Base-by-base conservation (phyloP, 2,329 filamentous ascomycete species). In the Fusarium foetens region DNA sequence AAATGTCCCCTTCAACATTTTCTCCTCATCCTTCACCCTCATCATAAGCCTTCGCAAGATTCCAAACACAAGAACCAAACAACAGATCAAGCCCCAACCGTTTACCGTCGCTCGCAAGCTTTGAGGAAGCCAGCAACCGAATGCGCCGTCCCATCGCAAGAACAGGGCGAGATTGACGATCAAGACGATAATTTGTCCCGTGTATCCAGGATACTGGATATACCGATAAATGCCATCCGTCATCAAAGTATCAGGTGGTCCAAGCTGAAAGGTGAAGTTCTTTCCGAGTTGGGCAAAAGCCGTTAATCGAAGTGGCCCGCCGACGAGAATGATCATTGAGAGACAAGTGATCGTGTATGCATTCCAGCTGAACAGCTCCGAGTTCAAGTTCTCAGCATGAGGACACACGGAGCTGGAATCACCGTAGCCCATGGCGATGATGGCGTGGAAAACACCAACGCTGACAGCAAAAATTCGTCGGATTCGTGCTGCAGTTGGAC, bases 51-150 rank as follows among this genome's bases (percentile, higher is more conserved):
- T 46, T 9, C 39, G 38, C 5, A 57, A 1, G 8, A 57, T 46
- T n/a, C 53, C 53, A 14, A 35, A 27, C 3, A 57, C 39, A 8
- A 57, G 29, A 13, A 48, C 6, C 5, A 45, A 27, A 42, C 39
- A 46, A n/a, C 6, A n/a, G 1, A 33, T 13, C 1, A 48, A 8
- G 8, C 53, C 53, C 53, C 53, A 57, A 25, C 53, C 39, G 5
- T 8, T 13, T 1, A 57, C 0, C 19, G 2, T 2, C 10, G 5
- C 5, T 4, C 13, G 53, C 1, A 57, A 8, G 17, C n/a, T 1
- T 6, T 8, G 39, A 46, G 53, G 38, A n/a, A 46, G 4, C 29
- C 38, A 57, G 23, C 53, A 57, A 21, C 53, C 23, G 2, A 57
- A 46, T 9, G 53, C 29, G 19, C 53, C 39, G 17, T 57, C 53